These are phyloP conservation scores for Aureobasidium sp. DNA, from an alignment of 2,329 filamentous ascomycete genomes.

Conservation along the genomic window DNA sequence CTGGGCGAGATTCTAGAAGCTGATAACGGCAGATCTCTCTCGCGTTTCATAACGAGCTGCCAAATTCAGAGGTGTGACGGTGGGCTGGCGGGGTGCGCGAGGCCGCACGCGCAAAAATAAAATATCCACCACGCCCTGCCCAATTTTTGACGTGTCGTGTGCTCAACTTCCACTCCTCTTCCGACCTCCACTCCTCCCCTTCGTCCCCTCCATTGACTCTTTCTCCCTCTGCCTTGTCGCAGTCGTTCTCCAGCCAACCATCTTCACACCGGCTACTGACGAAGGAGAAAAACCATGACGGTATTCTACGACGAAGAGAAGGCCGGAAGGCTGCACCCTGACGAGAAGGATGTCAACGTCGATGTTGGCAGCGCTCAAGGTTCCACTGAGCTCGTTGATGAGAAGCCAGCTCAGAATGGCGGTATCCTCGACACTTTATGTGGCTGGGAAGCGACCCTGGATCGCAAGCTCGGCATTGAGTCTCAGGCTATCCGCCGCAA, in stretches of 20 bases:
- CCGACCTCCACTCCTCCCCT: background rate
- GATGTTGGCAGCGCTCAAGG: slow-evolving; percentile 9
- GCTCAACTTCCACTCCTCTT: slow-evolving; percentile 10
- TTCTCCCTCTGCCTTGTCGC: slow-evolving; percentile 4
- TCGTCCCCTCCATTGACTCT: background rate
- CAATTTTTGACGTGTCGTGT: slow-evolving; percentile 10
- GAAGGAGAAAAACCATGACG: slow-evolving; percentile 7
- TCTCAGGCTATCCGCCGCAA: slow-evolving; percentile 41
- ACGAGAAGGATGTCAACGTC: slow-evolving; percentile 11
- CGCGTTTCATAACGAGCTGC: slow-evolving; percentile 12
- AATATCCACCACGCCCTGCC: background rate
- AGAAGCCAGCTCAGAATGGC: slow-evolving; percentile 16
- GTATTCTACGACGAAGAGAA: slow-evolving; percentile 9
- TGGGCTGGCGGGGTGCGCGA: slow-evolving; percentile 6
- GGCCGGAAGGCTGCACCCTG: background rate
- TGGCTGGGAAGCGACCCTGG: slow-evolving; percentile 34
- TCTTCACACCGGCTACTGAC: background rate
- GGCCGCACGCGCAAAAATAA: slow-evolving; percentile 10
- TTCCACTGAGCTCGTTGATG: background rate
- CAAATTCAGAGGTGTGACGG: slow-evolving; percentile 5
- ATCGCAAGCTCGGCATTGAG: slow-evolving; percentile 40
- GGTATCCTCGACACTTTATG: slow-evolving; percentile 28
- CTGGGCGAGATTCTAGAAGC: slow-evolving; percentile 4
- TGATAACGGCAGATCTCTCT: slow-evolving; percentile 13
- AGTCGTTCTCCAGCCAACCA: background rate